Evolutionary conservation across 805 yeast species (phyloP).

Genomic region (Ogataea methylovora): DNA sequence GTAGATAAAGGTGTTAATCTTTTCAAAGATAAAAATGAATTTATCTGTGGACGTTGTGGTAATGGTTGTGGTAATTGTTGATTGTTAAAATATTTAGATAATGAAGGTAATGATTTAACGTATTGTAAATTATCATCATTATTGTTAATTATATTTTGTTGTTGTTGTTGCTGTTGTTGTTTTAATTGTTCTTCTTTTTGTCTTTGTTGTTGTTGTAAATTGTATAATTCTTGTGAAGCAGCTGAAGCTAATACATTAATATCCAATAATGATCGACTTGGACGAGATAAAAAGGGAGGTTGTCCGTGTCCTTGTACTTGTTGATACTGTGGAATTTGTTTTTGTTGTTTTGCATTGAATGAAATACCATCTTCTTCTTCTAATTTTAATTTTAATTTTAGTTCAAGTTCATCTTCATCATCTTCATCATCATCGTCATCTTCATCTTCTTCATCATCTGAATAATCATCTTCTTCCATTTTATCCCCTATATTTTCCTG

Average conservation of each 20-base stretch:
- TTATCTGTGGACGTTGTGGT: slow-evolving; percentile 24
- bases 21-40: slow-evolving; percentile 35
- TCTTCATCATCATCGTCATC: slow-evolving; percentile 18
- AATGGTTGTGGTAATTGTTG: slow-evolving; percentile 28
- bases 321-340: background rate
- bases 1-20: slow-evolving; percentile 34
- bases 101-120: slow-evolving; percentile 46
- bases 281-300: slow-evolving; percentile 9
- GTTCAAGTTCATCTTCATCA: slow-evolving; percentile 4
- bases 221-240: slow-evolving; percentile 45
- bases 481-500: background rate
- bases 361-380: background rate
- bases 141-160: background rate
- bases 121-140: slow-evolving; percentile 19
- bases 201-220: slow-evolving; percentile 25
- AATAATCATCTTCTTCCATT: slow-evolving; percentile 4
- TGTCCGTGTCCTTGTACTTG: slow-evolving; percentile 6
- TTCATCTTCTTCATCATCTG: slow-evolving; percentile 10
- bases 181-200: slow-evolving; percentile 12
- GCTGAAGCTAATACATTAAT: slow-evolving; percentile 48
- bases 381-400: slow-evolving; percentile 1
- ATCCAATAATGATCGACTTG: slow-evolving; percentile 24
- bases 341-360: background rate
- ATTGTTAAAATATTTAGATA: slow-evolving; percentile 38
- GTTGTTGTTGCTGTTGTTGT: slow-evolving; percentile 7